Conservation (phyloP, 345 rosid genomes). For the Dovyalis caffra region DNA sequence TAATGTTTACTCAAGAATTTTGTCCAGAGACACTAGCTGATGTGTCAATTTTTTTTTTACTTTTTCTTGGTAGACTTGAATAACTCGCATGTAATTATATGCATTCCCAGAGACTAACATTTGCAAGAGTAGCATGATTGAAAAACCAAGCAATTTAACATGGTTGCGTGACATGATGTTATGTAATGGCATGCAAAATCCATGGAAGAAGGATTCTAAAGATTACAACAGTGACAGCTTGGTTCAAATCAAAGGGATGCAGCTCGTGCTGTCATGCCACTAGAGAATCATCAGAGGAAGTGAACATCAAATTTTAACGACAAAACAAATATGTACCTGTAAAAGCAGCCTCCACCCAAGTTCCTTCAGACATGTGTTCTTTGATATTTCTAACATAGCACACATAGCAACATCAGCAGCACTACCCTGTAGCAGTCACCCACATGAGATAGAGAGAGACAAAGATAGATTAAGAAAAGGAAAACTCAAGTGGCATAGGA, state of each 20-base stretch:
- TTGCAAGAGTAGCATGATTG: not conserved
- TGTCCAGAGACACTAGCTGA: not conserved
- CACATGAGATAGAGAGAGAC: not conserved
- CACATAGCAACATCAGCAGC: slow-evolving; percentile 99
- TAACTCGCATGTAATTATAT: not conserved
- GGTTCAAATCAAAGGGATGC: not conserved
- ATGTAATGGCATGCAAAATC: not conserved
- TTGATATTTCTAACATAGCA: slow-evolving; percentile 87
- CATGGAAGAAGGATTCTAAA: not conserved
- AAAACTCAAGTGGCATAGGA: not conserved
- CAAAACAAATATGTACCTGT: slow-evolving; percentile 49
- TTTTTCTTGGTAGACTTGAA: not conserved
- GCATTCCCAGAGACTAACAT: too few species aligned
- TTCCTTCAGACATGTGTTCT: slow-evolving; percentile 49
- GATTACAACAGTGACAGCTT: not conserved
- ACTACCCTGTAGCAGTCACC: slow-evolving; percentile 65
- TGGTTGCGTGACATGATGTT: not conserved
- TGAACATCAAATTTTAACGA: not conserved
- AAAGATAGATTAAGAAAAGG: slow-evolving; percentile 10
- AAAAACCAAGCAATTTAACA: too few species aligned
- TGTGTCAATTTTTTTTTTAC: not conserved
- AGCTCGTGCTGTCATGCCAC: not conserved
- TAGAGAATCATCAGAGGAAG: not conserved
- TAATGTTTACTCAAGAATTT: not conserved
- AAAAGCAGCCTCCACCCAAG: slow-evolving; percentile 91